Evolutionary conservation across 805 yeast genomes (phyloP).

Genomic region (Wickerhamiella allomyrinae): DNA sequence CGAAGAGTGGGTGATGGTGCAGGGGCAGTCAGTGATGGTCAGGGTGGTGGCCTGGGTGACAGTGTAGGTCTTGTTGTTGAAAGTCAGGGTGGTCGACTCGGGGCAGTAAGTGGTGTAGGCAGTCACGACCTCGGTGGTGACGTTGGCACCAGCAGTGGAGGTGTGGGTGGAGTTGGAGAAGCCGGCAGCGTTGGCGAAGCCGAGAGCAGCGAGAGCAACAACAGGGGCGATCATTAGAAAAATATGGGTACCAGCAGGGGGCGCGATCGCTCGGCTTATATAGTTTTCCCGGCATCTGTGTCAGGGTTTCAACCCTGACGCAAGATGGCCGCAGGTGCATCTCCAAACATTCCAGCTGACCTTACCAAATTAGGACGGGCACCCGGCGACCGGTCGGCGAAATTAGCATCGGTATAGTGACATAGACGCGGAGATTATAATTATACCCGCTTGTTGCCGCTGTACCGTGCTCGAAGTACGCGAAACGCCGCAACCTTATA

Average conservation of each 20-base stretch:
- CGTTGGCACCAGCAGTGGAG: neutral
- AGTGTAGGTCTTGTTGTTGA: slow-evolving; percentile 52
- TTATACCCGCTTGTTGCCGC: no score
- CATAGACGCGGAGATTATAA: no score
- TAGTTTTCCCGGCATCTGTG: neutral
- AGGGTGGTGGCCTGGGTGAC: slow-evolving; percentile 57
- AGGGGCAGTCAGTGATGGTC: slow-evolving; percentile 37
- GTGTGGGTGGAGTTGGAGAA: slow-evolving; percentile 23
- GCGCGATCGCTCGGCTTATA: neutral
- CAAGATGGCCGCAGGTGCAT: neutral
- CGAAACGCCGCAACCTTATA: no score
- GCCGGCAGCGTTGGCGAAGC: slow-evolving; percentile 43
- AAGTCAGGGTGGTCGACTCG: slow-evolving; percentile 30
- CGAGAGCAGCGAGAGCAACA: slow-evolving; percentile 37
- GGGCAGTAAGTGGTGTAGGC: slow-evolving; percentile 20
- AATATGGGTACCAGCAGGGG: neutral
- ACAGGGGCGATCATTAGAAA: slow-evolving; percentile 1
- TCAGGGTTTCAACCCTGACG: neutral
- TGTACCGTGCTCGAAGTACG: no score
- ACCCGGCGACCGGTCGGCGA: no score
- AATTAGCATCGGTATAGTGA: no score
- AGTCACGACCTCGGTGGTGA: slow-evolving; percentile 14
- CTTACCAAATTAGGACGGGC: no score
- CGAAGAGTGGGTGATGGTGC: slow-evolving; percentile 7
- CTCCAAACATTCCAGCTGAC: neutral